Evolutionary conservation across 305 asterid genomes (phyloP).

Genomic region (Ruellia speciosa): DNA sequence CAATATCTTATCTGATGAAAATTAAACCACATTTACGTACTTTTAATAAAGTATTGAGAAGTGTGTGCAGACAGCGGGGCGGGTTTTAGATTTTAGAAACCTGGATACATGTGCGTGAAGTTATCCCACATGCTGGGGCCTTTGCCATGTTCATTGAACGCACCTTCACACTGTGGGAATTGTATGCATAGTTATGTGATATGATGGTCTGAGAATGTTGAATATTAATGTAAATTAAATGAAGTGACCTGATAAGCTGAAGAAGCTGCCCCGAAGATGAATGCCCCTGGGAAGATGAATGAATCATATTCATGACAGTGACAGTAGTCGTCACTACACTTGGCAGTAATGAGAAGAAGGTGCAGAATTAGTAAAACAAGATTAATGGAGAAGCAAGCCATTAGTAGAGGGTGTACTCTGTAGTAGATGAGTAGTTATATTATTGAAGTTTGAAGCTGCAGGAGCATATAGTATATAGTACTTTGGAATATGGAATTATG

Average conservation of each 20-base stretch:
- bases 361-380: too few relatives aligned
- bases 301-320: slow-evolving; percentile 22
- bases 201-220: neutral
- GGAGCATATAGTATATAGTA: too few relatives aligned
- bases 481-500: too few relatives aligned
- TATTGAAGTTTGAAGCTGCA: too few relatives aligned
- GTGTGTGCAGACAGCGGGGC: neutral
- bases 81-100: slow-evolving; percentile 16
- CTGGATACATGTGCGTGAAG: slow-evolving; percentile 47
- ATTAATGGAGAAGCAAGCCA: too few relatives aligned
- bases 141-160: slow-evolving; percentile 38
- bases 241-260: slow-evolving; percentile 33
- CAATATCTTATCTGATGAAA: slow-evolving; percentile 30
- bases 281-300: slow-evolving; percentile 23
- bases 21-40: too few relatives aligned
- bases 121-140: slow-evolving; percentile 55
- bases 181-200: neutral
- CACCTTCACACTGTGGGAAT: slow-evolving; percentile 43
- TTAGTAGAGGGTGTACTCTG: too few relatives aligned
- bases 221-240: neutral
- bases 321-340: slow-evolving; percentile 5
- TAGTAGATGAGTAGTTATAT: too few relatives aligned
- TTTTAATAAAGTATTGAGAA: too few relatives aligned
- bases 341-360: slow-evolving; percentile 1
- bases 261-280: slow-evolving; percentile 36